Evolutionary conservation across 106 monocot genomes (phyloP).

Genomic region (Hemerocallis citrina): DNA sequence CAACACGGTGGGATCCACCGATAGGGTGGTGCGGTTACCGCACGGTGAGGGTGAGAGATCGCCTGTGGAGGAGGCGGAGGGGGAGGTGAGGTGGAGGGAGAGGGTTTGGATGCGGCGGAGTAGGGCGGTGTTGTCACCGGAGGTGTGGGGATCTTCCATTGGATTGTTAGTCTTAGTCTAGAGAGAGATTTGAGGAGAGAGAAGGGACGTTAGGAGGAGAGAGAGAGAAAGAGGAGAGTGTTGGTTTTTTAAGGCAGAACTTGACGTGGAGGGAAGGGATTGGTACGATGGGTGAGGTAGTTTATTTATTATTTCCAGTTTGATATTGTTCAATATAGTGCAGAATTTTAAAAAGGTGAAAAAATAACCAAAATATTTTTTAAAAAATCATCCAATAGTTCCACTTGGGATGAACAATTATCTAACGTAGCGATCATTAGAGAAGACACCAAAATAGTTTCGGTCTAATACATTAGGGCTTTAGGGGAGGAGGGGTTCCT

Average conservation of each 20-base stretch:
- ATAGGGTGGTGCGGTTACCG: conserved; percentile 11
- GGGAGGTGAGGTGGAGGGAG: conserved; percentile 40
- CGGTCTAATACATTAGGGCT: too few relatives aligned
- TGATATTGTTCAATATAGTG: too few relatives aligned
- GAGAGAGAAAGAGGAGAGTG: background rate
- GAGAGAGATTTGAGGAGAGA: background rate
- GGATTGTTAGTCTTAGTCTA: background rate
- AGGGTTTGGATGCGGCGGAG: conserved; percentile 41
- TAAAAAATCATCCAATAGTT: too few relatives aligned
- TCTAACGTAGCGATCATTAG: too few relatives aligned
- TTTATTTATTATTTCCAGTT: background rate
- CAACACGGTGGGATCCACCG: conserved; percentile 17
- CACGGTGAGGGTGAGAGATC: conserved; percentile 23
- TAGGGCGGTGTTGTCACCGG: background rate
- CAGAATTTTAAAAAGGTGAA: too few relatives aligned
- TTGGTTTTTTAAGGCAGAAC: background rate
- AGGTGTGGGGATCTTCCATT: background rate
- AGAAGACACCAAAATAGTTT: too few relatives aligned
- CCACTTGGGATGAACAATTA: too few relatives aligned
- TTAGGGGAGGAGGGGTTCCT: too few relatives aligned
- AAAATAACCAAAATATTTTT: too few relatives aligned
- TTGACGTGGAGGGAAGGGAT: background rate
- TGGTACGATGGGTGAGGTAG: background rate
- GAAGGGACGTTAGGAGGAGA: background rate
- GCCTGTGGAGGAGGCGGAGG: background rate